Evolutionary conservation across 345 rosid genomes (phyloP).

Genomic region (Moricandia moricandioides): DNA sequence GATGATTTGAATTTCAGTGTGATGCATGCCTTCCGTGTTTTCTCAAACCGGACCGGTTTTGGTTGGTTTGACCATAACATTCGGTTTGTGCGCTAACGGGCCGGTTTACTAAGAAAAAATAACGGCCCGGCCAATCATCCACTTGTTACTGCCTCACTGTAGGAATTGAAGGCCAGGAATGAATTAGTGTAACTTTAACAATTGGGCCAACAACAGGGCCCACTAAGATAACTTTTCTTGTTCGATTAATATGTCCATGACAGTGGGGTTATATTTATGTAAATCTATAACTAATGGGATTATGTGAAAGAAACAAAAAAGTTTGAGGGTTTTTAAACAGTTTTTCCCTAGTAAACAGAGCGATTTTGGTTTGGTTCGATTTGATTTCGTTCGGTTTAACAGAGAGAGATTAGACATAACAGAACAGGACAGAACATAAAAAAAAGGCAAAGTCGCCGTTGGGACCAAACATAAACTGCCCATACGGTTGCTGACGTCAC

Average conservation of each 20-base stretch:
- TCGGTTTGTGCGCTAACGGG: neutral
- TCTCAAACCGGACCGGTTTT: constrained; percentile 1
- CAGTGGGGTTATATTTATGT: no score
- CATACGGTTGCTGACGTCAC: constrained; percentile 6
- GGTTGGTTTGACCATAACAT: neutral
- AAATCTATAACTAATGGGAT: no score
- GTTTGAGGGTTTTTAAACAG: no score
- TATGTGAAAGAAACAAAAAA: no score
- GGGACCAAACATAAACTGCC: neutral
- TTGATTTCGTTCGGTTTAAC: neutral
- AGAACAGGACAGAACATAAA: neutral
- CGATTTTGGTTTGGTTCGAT: no score
- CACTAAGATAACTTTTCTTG: neutral
- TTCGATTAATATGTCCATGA: no score
- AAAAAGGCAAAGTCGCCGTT: neutral
- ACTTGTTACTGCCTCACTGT: no score
- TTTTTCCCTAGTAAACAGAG: no score
- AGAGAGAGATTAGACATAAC: neutral
- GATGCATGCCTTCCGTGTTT: constrained; percentile 5
- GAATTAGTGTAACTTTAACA: neutral
- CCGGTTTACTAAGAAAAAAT: neutral
- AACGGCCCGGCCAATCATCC: no score
- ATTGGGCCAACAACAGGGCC: neutral
- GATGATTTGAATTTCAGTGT: constrained; percentile 20
- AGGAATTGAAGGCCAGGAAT: neutral